Conservation (phyloP, 139 green algal genomes). For the Chlamydomonas asymmetrica region DNA sequence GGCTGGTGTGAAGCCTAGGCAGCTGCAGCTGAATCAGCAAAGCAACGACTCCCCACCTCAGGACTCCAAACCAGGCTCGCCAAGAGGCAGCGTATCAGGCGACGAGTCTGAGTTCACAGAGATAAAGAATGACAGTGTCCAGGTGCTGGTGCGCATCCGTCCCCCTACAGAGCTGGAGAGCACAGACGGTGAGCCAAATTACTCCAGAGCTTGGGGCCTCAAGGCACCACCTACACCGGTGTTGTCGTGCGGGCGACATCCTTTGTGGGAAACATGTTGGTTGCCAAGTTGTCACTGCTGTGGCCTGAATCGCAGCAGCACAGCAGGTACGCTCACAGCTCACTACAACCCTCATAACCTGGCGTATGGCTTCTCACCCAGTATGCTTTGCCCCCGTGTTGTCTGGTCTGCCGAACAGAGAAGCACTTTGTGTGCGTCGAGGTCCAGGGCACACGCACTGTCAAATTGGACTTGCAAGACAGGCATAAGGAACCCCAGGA, state of each 20-base stretch:
- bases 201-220: background rate
- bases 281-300: background rate
- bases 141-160: slow-evolving; percentile 61
- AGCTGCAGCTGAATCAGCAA: too few relatives aligned
- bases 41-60: too few relatives aligned
- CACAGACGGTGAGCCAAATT: background rate
- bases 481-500: slow-evolving; percentile 15
- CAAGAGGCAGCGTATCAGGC: too few relatives aligned
- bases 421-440: slow-evolving; percentile 39
- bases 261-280: background rate
- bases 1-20: too few relatives aligned
- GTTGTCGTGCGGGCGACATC: background rate
- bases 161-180: slow-evolving; percentile 30
- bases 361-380: too few relatives aligned
- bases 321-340: background rate
- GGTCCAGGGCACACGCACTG: slow-evolving; percentile 9
- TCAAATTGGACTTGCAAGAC: slow-evolving; percentile 24
- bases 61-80: too few relatives aligned
- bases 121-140: too few relatives aligned
- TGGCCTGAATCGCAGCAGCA: too few relatives aligned
- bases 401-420: slow-evolving; percentile 12
- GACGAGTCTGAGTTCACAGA: too few relatives aligned
- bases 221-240: background rate
- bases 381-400: background rate
- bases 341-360: background rate